Evolutionary conservation across 257 asterid genomes (phyloP), one percentile per base, ranked within the genome.

Genomic region (Solanum ossicruentum): DNA sequence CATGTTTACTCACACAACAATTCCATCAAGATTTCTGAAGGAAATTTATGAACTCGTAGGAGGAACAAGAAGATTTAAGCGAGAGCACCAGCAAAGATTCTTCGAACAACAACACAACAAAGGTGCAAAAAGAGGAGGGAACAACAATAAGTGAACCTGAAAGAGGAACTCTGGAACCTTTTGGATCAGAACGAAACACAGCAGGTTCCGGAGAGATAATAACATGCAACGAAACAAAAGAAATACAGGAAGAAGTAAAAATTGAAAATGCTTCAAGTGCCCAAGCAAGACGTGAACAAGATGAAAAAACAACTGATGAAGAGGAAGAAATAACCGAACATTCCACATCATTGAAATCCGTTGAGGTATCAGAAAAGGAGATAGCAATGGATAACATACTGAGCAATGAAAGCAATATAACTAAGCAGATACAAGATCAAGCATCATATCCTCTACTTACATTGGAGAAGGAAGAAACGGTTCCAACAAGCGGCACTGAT

Each of bases 181-280:
- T 75, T 49, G 61, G 86, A 85, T 41, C 52, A 70, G 71, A 81
- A 77, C 21, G 78, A 55, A 39, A 87, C 77, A 73, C 86, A 36
- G 69, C 90, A 89, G 87, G 84, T 56, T 23, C 49, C 18, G 60
- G 81, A 87, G 55, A 83, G 70, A 67, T 69, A 47, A 80, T n/a
- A 63, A 26, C 20, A 23, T 36, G 9, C 36, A 36, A 47, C 21
- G 15, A 65, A 77, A 75, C 84, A 72, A 55, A 72, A 18, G 41
- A 63, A 71, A 52, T 45, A 43, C 23, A 39, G 54, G 63, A 60
- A 28, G 84, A 79, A 26, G 39, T 16, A 39, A 67, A 49, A 10
- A 9, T n/a, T 84, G 86, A 41, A 23, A 56, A 26, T 43, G 21
- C 39, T 84, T 17, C 43, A 66, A 8, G 16, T 23, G 36, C 43